These are phyloP conservation scores for Ophiocordyceps camponoti-leonardi DNA, from an alignment of 2,329 filamentous ascomycete species.

Conservation along the genomic window DNA sequence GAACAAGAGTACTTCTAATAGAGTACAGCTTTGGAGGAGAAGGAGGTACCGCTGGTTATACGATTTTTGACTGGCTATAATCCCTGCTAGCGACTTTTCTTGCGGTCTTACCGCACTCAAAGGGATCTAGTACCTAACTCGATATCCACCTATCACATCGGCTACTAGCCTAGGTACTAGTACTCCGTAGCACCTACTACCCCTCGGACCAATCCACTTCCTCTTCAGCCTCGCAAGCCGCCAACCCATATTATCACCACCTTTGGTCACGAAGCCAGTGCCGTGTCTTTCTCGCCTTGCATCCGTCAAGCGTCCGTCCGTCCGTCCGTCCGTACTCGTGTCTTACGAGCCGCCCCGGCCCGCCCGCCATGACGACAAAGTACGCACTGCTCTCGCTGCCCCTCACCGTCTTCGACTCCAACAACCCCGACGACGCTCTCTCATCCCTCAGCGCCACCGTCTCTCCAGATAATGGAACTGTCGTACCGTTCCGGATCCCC, in stretches of 20 bases:
- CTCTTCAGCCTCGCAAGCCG: neutral
- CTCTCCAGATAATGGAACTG: slow-evolving; percentile 55
- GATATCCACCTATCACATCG: too few species aligned
- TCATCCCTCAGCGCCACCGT: slow-evolving; percentile 57
- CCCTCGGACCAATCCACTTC: neutral
- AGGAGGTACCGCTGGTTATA: too few species aligned
- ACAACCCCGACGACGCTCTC: slow-evolving; percentile 67
- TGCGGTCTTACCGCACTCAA: too few species aligned
- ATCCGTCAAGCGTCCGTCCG: too few species aligned
- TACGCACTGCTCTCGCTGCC: slow-evolving; percentile 88
- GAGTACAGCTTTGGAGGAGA: too few species aligned
- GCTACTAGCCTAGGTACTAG: too few species aligned
- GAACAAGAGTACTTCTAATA: too few species aligned
- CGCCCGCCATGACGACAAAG: slow-evolving; percentile 31
- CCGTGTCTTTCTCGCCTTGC: neutral
- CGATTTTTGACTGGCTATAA: too few species aligned
- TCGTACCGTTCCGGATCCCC: slow-evolving; percentile 65
- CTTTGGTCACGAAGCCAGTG: neutral
- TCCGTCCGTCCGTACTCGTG: neutral
- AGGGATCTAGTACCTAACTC: too few species aligned
- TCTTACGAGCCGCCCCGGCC: neutral
- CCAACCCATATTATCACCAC: neutral
- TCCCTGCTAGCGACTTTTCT: too few species aligned
- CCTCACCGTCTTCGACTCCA: slow-evolving; percentile 66
- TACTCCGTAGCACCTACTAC: too few species aligned